Evolutionary conservation across 192 early-diverging fungal species (phyloP), one percentile per base, ranked within the genome.

Genomic region (Coemansia erecta): DNA sequence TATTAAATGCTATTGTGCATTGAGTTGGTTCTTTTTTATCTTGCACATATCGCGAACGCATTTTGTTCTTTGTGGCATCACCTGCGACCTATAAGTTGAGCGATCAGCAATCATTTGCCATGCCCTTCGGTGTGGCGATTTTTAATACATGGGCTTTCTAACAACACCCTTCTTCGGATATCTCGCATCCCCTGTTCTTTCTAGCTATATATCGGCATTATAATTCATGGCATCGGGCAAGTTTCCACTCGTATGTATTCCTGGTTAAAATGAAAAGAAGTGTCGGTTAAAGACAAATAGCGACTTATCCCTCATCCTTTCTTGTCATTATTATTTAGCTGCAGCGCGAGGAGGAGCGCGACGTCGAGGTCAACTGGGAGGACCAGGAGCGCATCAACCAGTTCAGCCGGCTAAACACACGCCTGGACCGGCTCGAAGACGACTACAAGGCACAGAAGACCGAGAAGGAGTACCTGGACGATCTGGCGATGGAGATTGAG

Each of bases 351-450:
- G 91, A 95, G 52, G 92, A 94, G 73, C 83, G 84, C 42, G 92
- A 97, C 56, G 85, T 86, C 49, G 89, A 94, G 67, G 94, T 98
- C 23, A 90, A 88, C n/a, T 97, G 94, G 94, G 87, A 92, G 63
- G 97, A 99, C 73, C 97, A 99, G 80, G 79, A 91, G 57, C 90
- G 89, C 56, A 99, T 99, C 75, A 99, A 99, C 83, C 63, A 81
- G 42, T 99, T 99, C 66, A 90, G 89, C 75, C 89, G 88, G 82
- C 81, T 92, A 37, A 96, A 94, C 61, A 70, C 82, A 23, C 84
- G 84, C 23, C 64, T 91, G 53, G 87, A 92, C 64, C 80, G 85
- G 42, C 68, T 94, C 9, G 91, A 96, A 58, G 91, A 89, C 24
- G 69, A 72, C 24, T 92, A 91, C 74, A 84, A 88, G 49, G 81